A percentile compares a stretch with the other conserved stretches of the same genome.
These are phyloP conservation scores for Lachnellula hyalina DNA, from an alignment of 2,329 filamentous ascomycete species.

Conservation along the genomic window DNA sequence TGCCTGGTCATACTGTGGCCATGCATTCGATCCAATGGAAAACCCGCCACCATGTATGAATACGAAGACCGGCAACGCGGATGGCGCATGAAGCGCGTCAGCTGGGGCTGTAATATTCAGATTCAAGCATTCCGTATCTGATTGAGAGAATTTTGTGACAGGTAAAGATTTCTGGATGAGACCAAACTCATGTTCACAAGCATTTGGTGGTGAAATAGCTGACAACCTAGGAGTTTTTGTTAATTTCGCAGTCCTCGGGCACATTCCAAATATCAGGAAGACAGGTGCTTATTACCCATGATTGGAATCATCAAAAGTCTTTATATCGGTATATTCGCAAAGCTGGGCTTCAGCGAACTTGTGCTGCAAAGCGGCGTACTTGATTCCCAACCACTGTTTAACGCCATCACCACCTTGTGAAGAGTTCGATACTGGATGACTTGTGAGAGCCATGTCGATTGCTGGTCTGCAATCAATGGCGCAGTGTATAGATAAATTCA, in stretches of 20 bases:
- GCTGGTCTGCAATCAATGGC: too few species aligned
- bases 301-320: constrained; percentile 16
- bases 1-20: constrained; percentile 45
- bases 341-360: constrained; percentile 33
- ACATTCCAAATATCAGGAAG: neutral
- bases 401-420: constrained; percentile 1
- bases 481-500: too few species aligned
- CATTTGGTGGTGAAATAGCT: constrained; percentile 23
- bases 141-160: constrained; percentile 35
- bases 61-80: constrained; percentile 44
- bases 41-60: constrained; percentile 51
- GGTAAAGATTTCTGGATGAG: constrained; percentile 45
- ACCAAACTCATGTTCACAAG: constrained; percentile 40
- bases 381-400: constrained; percentile 33
- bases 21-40: constrained; percentile 44
- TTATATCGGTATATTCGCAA: constrained; percentile 18
- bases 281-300: constrained; percentile 4
- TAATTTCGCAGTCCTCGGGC: too few species aligned
- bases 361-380: constrained; percentile 34
- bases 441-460: too few species aligned
- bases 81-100: constrained; percentile 13
- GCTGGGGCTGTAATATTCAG: constrained; percentile 45
- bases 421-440: too few species aligned
- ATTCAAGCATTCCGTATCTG: constrained; percentile 45
- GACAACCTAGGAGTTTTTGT: neutral